Percentiles rank a stretch among this genome's conserved stretches.
phyloP scores from a whole-genome alignment of 1,284 basidiomycete species.

The Thelephora terrestris region DNA sequence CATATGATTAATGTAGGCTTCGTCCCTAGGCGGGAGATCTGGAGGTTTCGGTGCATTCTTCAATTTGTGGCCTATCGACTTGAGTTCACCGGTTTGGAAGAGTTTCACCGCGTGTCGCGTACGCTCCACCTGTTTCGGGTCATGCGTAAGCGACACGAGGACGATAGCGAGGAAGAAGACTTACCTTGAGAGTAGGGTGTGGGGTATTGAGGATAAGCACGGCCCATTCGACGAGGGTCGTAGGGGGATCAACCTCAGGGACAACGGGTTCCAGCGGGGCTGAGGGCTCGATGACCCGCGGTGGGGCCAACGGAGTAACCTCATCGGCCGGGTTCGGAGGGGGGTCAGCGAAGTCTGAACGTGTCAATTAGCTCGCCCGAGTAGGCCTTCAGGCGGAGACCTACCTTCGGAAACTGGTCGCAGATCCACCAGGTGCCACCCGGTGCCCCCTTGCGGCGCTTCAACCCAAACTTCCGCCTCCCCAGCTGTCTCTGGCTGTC shows the following conservation, averaged over 20 bases:
- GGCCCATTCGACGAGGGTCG: constrained; percentile 67
- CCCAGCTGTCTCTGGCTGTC: constrained; percentile 26
- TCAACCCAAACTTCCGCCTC: constrained; percentile 55
- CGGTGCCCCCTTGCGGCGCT: constrained; percentile 41
- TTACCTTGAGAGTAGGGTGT: constrained; percentile 59
- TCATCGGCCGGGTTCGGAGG: constrained; percentile 30
- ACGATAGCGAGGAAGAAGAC: neutral
- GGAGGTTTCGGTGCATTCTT: constrained; percentile 46
- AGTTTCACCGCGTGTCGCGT: constrained; percentile 61
- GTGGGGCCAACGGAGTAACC: neutral
- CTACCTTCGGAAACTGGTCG: constrained; percentile 76
- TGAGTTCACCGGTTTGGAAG: constrained; percentile 60
- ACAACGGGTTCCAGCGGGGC: constrained; percentile 32
- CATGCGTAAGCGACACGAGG: constrained; percentile 2
- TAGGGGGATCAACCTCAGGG: constrained; percentile 38
- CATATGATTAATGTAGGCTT: constrained; percentile 37
- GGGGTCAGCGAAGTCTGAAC: constrained; percentile 61
- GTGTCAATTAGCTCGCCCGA: neutral
- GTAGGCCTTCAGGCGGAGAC: constrained; percentile 4
- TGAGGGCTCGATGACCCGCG: too few species aligned
- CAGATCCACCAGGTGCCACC: constrained; percentile 68
- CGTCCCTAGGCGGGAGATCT: constrained; percentile 60
- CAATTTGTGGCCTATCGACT: constrained; percentile 51
- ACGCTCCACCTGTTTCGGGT: constrained; percentile 45
- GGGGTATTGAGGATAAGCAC: constrained; percentile 66